phyloP scores from a whole-genome alignment of 176 grass and related monocot species.

The Musa schizocarpa region DNA sequence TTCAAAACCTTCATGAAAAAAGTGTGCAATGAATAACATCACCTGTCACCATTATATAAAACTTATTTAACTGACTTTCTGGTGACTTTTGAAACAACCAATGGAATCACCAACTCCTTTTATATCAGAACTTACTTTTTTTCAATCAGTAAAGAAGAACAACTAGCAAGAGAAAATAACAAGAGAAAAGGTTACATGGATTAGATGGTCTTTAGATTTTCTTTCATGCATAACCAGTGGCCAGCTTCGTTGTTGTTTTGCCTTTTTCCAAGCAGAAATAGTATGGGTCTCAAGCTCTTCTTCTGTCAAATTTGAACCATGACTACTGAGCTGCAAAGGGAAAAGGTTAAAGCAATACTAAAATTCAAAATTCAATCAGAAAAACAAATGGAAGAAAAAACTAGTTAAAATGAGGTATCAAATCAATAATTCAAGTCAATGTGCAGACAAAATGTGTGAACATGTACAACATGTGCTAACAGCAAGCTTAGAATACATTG shows the following conservation, averaged over 20 bases:
- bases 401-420: no score
- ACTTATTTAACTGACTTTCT: neutral
- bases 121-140: neutral
- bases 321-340: constrained; percentile 7
- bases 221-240: constrained; percentile 2
- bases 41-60: no score
- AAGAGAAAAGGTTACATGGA: constrained; percentile 9
- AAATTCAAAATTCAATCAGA: neutral
- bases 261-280: constrained; percentile 17
- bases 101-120: neutral
- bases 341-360: neutral
- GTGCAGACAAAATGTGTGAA: no score
- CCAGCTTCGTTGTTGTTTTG: constrained; percentile 5
- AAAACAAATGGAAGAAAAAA: neutral
- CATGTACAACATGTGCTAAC: no score
- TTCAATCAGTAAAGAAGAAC: neutral
- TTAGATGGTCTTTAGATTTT: neutral
- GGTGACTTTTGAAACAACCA: neutral
- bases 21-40: no score
- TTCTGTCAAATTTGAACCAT: constrained; percentile 16
- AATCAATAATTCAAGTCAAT: neutral
- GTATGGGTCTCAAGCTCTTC: constrained; percentile 16
- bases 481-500: no score
- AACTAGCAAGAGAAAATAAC: neutral
- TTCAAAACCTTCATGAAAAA: no score